phyloP scores from a whole-genome alignment of 495 filamentous ascomycete species.

The Podospora australis region DNA sequence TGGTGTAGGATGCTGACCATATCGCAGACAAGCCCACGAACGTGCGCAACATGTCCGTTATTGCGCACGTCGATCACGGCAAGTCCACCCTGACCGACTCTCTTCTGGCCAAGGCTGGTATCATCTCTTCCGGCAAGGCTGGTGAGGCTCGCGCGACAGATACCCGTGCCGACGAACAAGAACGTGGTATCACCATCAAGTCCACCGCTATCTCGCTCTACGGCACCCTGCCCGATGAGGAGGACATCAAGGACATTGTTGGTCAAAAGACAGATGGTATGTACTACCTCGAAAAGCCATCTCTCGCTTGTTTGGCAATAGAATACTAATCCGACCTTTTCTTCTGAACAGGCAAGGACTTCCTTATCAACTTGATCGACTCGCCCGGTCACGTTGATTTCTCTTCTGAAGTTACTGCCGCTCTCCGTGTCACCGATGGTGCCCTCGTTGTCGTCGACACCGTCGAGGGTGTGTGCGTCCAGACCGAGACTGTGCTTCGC shows the following conservation, averaged over 20 bases:
- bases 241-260: conserved; percentile 89
- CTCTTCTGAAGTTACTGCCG: conserved; percentile 98
- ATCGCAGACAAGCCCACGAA: conserved; percentile 77
- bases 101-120: conserved; percentile 97
- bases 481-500: conserved; percentile 98
- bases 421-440: conserved; percentile 99
- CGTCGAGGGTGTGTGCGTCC: conserved; percentile 98
- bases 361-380: conserved; percentile 99
- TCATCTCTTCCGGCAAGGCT: conserved; percentile 97
- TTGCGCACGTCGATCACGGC: conserved; percentile 99
- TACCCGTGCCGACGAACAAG: conserved; percentile 95
- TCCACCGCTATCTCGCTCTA: conserved; percentile 99
- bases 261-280: conserved; percentile 70
- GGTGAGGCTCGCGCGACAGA: conserved; percentile 94
- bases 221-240: conserved; percentile 69
- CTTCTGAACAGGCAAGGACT: conserved; percentile 58
- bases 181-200: conserved; percentile 99
- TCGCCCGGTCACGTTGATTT: conserved; percentile 99
- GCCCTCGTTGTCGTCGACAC: conserved; percentile 99
- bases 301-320: not conserved
- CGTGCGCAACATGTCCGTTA: conserved; percentile 98
- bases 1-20: conserved; percentile 12
- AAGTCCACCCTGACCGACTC: conserved; percentile 99
- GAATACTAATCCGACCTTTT: conserved; percentile 12
- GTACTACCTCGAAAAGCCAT: not conserved